These are phyloP conservation scores for Exophiala sideris DNA, from an alignment of 2,329 filamentous ascomycete species.

Conservation along the genomic window DNA sequence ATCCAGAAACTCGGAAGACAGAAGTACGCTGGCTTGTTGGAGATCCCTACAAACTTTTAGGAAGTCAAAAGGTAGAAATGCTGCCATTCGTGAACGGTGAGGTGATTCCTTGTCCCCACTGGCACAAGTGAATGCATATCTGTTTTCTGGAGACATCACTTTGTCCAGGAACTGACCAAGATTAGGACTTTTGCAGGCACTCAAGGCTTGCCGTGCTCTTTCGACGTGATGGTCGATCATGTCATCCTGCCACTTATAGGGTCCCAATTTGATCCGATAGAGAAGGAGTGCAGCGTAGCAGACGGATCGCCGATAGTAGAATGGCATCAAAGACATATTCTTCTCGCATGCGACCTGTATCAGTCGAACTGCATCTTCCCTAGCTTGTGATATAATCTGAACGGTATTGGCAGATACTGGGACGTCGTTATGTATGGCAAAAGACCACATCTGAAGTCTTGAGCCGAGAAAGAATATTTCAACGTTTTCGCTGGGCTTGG, in stretches of 20 bases:
- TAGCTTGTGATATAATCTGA: constrained; percentile 6
- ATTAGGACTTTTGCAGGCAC: background rate
- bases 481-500: background rate
- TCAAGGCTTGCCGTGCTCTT: constrained; percentile 6
- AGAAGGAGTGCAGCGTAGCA: constrained; percentile 15
- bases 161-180: background rate
- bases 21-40: background rate
- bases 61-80: constrained; percentile 7
- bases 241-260: constrained; percentile 9
- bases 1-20: constrained; percentile 10
- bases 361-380: constrained; percentile 10
- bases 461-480: constrained; percentile 16
- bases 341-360: constrained; percentile 14
- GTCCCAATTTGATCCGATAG: constrained; percentile 13
- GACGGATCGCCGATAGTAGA: constrained; percentile 13
- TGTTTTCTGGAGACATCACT: constrained; percentile 11
- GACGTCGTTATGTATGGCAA: constrained; percentile 12
- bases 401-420: constrained; percentile 6
- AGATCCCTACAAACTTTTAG: constrained; percentile 3
- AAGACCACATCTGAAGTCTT: constrained; percentile 16
- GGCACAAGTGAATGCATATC: constrained; percentile 3
- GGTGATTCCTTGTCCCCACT: constrained; percentile 6
- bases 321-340: constrained; percentile 12
- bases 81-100: constrained; percentile 8
- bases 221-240: constrained; percentile 12